Base-by-base conservation (phyloP, 106 monocot genomes). In the Chionographis japonica region DNA sequence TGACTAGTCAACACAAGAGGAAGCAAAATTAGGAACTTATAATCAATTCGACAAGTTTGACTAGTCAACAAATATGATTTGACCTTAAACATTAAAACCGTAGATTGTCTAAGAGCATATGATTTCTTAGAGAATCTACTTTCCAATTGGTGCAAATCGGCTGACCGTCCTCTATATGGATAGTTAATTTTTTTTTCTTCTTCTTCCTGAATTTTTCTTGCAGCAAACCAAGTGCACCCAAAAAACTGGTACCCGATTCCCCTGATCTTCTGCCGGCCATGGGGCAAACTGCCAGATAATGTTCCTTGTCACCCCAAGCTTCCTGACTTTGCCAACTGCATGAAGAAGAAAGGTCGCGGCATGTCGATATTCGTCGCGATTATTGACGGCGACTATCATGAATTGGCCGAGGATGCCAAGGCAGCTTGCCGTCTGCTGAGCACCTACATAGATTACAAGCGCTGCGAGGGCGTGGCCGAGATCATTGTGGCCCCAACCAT, bases 191-290 rank as follows among this genome's bases (percentile, higher is more conserved):
- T 52, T 20, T 63, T 40, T 11, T 37, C 4, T 10, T 36, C n/a
- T 17, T 64, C 42, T 15, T 19, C 13, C 12, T n/a, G 42, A 12
- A 11, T 36, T 17, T 61, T 36, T 70, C 54, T 62, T 67, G 54
- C 88, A 90, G 87, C 94, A 68, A 85, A 79, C 56, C 87, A 90
- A 58, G 94, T 95, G 2, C 94, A 95, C 40, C 91, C 97, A 5
- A 97, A 97, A 66, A 97, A 97, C 73, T 97, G 97, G 97, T 97
- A 97, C 61, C 97, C 97, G 13, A 97, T 97, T 41, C 92, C 97
- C n/a, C 83, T 97, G 3, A 78, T 97, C 42, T 97, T 97, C 70
- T 97, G 97, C 61, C 89, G 97, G 10, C 97, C 92, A 36, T 97
- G 97, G 97, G 97, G 97, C 16, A 97, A 89, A 69, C 80, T 97